Evolutionary conservation across 805 yeast species (phyloP), one percentile per base, ranked within the genome.

Genomic region (Saccharomycopsis fermentans): DNA sequence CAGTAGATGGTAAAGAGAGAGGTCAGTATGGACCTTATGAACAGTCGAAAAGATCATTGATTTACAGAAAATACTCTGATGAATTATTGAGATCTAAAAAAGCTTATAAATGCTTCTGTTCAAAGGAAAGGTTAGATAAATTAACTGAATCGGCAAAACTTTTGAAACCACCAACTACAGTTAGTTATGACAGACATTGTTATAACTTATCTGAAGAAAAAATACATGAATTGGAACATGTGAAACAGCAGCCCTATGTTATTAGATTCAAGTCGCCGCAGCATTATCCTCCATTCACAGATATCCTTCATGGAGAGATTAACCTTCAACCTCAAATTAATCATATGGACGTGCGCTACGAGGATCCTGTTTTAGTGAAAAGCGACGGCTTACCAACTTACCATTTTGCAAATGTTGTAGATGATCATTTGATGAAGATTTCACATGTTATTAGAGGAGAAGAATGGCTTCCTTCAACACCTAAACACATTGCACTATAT

Each of bases 371-470:
- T 11, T 73, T 94, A 29, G 69, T 94, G 67, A 94, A 94, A 71
- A 87, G 96, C n/a, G 98, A 94, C 69, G 91, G 92, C 0, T 73
- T 89, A 61, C 99, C 99, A 27, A 94, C 99, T 0, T 94, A 94
- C 66, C 99, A 94, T 71, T 84, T 94, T 67, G 99, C 99, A 16
- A 92, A 89, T 66, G 96, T 94, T 6, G 81, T 94, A 2, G 99
- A 94, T 68, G 99, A 94, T 68, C 95, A 91, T 69, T 72, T 87
- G 53, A 94, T 94, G 99, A 70, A 82, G 52, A 87, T 94, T 51
- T 87, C 97, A 0, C 97, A 94, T 70, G 99, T 94, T 8, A 83
- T 94, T 4, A 77, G 99, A 64, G 99, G 99, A 36, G 99, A 94
- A 67, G 99, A 94, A 70, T 94, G 99, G 99, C 73, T 94, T 11